Base-by-base conservation (phyloP, 2,329 filamentous ascomycete species). In the Botrytis sinoallii region DNA sequence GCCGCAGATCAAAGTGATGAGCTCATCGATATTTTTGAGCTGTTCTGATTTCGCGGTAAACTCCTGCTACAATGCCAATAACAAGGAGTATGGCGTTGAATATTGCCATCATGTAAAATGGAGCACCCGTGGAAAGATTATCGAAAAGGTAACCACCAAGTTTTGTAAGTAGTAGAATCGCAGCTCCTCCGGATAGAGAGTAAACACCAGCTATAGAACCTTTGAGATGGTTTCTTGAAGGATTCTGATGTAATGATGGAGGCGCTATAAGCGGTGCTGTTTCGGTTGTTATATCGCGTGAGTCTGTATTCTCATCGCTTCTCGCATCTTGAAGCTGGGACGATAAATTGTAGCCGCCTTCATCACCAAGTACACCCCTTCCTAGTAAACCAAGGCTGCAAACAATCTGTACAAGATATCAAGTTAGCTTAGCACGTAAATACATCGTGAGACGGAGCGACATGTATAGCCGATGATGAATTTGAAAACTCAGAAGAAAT, bases 191-290 rank as follows among this genome's bases (percentile, higher is more conserved):
- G 73, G 92, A 94, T 76, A 97, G 89, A 71, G 93, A 97, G 83
- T 99, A 99, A 1, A 98, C 91, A 3, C 96, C 96, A 0, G 96
- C 95, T 77, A 99, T 96, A 22, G 93, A 95, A 20, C 96, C 96
- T 84, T 98, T 98, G 71, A 98, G 88, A 72, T 82, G 81, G 61
- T 75, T 79, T 76, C 77, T 77, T 77, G 74, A 79, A 20, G 61
- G 35, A 66, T 59, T 75, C 76, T 25, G 74, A 74, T 64, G 71
- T 74, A 40, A 74, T 74, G 67, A 44, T 74, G 77, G n/a, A 59
- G 73, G 70, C 32, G 70, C 64, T 0, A 82, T 80, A 0, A 86
- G 76, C 29, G 80, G 78, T 52, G 77, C 74, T 35, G 75, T 77
- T 60, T 82, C 80, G 2, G 46, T 40, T 38, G 68, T 40, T 29